These are phyloP conservation scores for Neurospora cerealis DNA, from an alignment of 495 filamentous ascomycete genomes.

Conservation along the genomic window DNA sequence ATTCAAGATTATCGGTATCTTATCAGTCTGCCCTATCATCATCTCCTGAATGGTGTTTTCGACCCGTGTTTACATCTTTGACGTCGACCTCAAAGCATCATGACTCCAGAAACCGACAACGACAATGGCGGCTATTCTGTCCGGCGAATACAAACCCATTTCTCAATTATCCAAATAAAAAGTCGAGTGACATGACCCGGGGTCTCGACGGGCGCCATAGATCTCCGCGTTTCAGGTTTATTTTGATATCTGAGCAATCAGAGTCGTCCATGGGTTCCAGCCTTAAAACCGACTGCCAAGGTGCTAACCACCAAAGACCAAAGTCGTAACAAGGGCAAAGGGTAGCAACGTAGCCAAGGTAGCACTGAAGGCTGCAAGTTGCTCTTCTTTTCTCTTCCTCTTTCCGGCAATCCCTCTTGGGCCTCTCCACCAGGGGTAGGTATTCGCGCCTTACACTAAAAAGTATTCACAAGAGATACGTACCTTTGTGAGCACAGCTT, in stretches of 20 bases:
- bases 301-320: background rate
- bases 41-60: conserved; percentile 2
- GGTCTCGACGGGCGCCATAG: conserved; percentile 11
- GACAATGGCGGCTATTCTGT: background rate
- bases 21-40: background rate
- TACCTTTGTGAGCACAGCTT: background rate
- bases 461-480: background rate
- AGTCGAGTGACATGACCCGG: conserved; percentile 8
- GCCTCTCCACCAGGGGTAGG: background rate
- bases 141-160: conserved; percentile 6
- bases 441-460: background rate
- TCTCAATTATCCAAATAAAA: conserved; percentile 3
- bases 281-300: conserved; percentile 3
- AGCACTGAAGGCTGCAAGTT: background rate
- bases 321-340: conserved; percentile 1
- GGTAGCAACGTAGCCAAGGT: conserved; percentile 12
- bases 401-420: background rate
- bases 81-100: conserved; percentile 10
- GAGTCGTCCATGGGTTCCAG: conserved; percentile 15
- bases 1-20: background rate
- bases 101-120: background rate
- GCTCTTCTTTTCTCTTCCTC: conserved; percentile 1
- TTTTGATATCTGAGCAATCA: conserved; percentile 18
- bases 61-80: conserved; percentile 9
- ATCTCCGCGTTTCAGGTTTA: conserved; percentile 37